These are phyloP conservation scores for Blastobotrys peoriensis DNA, from an alignment of 805 yeast genomes.

Conservation along the genomic window DNA sequence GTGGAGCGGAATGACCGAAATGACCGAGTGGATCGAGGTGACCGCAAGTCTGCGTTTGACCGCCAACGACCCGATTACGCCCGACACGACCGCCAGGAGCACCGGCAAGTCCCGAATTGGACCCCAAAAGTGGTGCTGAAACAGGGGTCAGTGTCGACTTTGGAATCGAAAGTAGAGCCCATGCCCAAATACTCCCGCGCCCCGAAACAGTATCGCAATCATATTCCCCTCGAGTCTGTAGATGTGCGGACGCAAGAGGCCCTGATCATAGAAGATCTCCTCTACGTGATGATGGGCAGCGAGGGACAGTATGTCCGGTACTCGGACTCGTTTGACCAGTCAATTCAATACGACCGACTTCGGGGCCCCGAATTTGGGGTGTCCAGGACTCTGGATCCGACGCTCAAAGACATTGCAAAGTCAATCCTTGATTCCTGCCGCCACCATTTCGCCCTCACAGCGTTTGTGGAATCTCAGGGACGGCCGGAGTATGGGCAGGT, in stretches of 20 bases:
- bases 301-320: conserved; percentile 77
- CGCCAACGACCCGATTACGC: too few species aligned
- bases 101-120: too few species aligned
- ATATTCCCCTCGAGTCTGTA: conserved; percentile 5
- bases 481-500: conserved; percentile 57
- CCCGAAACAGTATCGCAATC: conserved; percentile 5
- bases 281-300: conserved; percentile 50
- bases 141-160: conserved; percentile 5
- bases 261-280: conserved; percentile 60
- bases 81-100: too few species aligned
- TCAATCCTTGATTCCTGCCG: conserved; percentile 58
- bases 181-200: conserved; percentile 15
- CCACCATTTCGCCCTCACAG: conserved; percentile 49
- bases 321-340: conserved; percentile 53
- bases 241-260: conserved; percentile 51
- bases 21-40: too few species aligned
- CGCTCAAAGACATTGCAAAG: conserved; percentile 63
- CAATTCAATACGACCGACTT: conserved; percentile 36
- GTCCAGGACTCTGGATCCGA: conserved; percentile 64
- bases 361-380: conserved; percentile 72
- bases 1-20: too few species aligned
- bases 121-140: conserved; percentile 8
- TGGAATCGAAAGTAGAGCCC: conserved; percentile 14
- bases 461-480: conserved; percentile 58
- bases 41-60: too few species aligned